Percentiles rank a stretch among this genome's conserved stretches.
phyloP scores from a whole-genome alignment of 106 monocot species.

The Allium fistulosum region DNA sequence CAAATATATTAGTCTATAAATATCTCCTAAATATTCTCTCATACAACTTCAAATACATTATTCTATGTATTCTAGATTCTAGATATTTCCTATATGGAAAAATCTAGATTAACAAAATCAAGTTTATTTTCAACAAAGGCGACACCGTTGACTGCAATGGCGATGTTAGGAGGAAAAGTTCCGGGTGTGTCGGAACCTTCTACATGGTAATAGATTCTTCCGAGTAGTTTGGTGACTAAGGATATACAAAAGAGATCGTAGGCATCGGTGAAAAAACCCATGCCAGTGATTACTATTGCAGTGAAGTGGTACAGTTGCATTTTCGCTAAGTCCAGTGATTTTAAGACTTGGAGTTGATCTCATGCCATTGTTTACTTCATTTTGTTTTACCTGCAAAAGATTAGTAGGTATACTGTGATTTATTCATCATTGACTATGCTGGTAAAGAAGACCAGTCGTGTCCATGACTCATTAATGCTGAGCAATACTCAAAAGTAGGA shows the following conservation, averaged over 20 bases:
- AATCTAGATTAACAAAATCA: too few relatives aligned
- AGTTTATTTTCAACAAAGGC: conserved; percentile 14
- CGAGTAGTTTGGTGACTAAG: conserved; percentile 72
- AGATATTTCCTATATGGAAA: too few relatives aligned
- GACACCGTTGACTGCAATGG: conserved; percentile 74
- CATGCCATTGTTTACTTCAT: conserved; percentile 17
- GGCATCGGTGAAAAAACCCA: conserved; percentile 93
- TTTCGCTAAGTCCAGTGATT: conserved; percentile 64
- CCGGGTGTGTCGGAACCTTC: conserved; percentile 39
- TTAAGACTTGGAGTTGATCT: conserved; percentile 56
- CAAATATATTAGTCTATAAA: too few relatives aligned
- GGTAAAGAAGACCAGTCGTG: too few relatives aligned
- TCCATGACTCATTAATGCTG: too few relatives aligned
- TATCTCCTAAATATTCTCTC: too few relatives aligned
- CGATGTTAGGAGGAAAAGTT: conserved; percentile 41
- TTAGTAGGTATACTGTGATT: too few relatives aligned
- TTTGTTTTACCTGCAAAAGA: not conserved
- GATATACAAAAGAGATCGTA: conserved; percentile 92
- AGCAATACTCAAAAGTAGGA: too few relatives aligned
- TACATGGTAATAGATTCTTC: conserved; percentile 60
- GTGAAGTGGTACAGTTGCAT: conserved; percentile 84
- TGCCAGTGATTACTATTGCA: conserved; percentile 76
- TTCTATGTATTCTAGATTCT: too few relatives aligned
- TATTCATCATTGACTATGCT: too few relatives aligned
- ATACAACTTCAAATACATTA: too few relatives aligned